Conservation (phyloP, 2,329 filamentous ascomycete species). For the Teratosphaeria zuluensis region DNA sequence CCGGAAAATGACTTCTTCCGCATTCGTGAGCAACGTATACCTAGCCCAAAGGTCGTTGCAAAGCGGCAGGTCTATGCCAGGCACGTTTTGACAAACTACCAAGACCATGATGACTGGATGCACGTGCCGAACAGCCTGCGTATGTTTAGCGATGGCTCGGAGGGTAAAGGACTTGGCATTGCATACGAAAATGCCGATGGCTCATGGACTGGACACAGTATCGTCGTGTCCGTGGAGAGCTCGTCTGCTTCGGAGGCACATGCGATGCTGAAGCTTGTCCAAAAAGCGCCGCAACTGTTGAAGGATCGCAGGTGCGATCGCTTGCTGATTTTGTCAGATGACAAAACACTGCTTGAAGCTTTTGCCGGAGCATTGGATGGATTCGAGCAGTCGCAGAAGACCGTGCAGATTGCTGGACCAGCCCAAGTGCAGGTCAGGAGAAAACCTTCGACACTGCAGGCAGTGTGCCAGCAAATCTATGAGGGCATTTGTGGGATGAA, state of each 20-base stretch:
- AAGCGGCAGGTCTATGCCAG: background rate
- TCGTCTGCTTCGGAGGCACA: background rate
- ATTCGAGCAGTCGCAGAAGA: background rate
- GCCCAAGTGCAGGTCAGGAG: background rate
- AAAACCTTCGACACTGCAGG: background rate
- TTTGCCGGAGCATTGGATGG: background rate
- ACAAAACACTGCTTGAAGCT: background rate
- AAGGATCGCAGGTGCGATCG: background rate
- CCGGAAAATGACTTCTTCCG: background rate
- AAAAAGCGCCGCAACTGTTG: background rate
- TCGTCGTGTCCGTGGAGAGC: background rate
- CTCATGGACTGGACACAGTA: background rate
- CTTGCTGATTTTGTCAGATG: background rate
- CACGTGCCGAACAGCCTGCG: background rate
- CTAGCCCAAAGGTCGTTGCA: background rate
- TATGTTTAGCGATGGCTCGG: background rate
- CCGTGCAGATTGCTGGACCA: background rate
- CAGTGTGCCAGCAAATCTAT: background rate
- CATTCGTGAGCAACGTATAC: too few relatives aligned
- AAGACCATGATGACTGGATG: background rate
- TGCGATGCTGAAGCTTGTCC: background rate
- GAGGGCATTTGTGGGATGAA: background rate
- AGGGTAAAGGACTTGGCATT: background rate
- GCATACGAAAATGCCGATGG: background rate
- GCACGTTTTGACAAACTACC: background rate